These are phyloP conservation scores for Aspergillus fischeri DNA, from an alignment of 2,329 filamentous ascomycete species.

Conservation along the genomic window DNA sequence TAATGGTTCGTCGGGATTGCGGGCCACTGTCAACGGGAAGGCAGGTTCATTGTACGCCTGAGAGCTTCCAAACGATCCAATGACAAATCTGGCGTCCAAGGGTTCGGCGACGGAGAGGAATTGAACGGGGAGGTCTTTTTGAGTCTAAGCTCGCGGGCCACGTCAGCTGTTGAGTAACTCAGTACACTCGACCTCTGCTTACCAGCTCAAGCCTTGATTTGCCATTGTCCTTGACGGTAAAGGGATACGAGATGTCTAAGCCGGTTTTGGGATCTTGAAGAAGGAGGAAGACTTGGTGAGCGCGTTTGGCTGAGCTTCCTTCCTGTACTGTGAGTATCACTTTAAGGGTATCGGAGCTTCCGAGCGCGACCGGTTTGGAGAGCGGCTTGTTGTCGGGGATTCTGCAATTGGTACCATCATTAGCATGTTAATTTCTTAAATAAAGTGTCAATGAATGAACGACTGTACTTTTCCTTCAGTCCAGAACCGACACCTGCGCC, in stretches of 20 bases:
- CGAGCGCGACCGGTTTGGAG: constrained; percentile 61
- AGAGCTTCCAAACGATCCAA: constrained; percentile 80
- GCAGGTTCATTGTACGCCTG: constrained; percentile 62
- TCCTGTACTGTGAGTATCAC: constrained; percentile 77
- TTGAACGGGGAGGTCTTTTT: constrained; percentile 83
- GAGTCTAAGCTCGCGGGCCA: constrained; percentile 54
- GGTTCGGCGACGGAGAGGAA: constrained; percentile 65
- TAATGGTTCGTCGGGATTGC: constrained; percentile 58
- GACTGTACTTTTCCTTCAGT: constrained; percentile 53
- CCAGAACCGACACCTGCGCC: constrained; percentile 51
- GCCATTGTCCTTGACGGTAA: constrained; percentile 80
- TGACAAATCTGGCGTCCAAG: constrained; percentile 73
- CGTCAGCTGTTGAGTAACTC: constrained; percentile 14
- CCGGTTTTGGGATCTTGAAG: constrained; percentile 70
- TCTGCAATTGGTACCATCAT: constrained; percentile 36
- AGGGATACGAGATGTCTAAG: constrained; percentile 80
- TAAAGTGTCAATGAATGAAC: neutral
- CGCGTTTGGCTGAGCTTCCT: constrained; percentile 70
- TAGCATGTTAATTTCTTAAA: constrained; percentile 4
- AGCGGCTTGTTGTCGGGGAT: constrained; percentile 59
- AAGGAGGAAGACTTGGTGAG: constrained; percentile 90
- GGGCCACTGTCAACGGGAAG: constrained; percentile 68
- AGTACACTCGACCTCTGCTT: constrained; percentile 36
- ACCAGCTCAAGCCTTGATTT: constrained; percentile 84
- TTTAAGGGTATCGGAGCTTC: constrained; percentile 70